Evolutionary conservation across 495 filamentous ascomycete species (phyloP).

Genomic region (Evansstolkia leycettana): DNA sequence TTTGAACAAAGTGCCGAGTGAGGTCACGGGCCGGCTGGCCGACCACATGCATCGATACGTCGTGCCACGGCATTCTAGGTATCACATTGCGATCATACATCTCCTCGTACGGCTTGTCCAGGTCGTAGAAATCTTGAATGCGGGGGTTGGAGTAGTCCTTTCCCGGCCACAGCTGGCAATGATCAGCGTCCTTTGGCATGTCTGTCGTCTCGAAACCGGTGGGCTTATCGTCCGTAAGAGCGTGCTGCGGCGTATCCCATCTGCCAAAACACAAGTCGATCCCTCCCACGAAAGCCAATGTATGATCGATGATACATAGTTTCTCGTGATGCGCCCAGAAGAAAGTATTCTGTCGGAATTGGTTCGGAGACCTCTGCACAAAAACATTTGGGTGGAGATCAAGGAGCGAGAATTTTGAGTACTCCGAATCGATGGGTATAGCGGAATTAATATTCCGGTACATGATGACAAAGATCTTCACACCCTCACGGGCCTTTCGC

Average conservation of each 20-base stretch:
- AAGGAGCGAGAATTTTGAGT: constrained; percentile 94
- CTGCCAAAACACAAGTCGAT: constrained; percentile 96
- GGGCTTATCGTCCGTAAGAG: constrained; percentile 80
- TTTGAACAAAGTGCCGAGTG: constrained; percentile 93
- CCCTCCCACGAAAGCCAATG: constrained; percentile 88
- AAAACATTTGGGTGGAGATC: constrained; percentile 95
- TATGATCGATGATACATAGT: constrained; percentile 89
- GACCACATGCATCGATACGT: constrained; percentile 97
- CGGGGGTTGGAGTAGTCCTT: constrained; percentile 98
- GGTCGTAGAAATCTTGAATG: constrained; percentile 84
- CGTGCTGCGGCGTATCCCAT: constrained; percentile 93
- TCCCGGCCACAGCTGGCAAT: constrained; percentile 93
- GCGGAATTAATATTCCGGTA: constrained; percentile 98
- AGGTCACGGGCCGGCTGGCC: constrained; percentile 92
- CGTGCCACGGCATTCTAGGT: constrained; percentile 97
- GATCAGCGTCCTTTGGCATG: constrained; percentile 74
- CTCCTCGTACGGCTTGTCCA: constrained; percentile 94
- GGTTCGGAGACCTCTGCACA: constrained; percentile 90
- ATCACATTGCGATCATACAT: constrained; percentile 91
- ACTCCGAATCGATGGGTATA: constrained; percentile 96
- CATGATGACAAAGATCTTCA: constrained; percentile 97
- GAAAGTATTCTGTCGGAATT: constrained; percentile 98
- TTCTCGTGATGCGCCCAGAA: constrained; percentile 99
- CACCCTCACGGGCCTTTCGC: constrained; percentile 83
- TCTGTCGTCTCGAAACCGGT: constrained; percentile 82